Evolutionary conservation across 495 filamentous ascomycete species (phyloP), one percentile per base, ranked within the genome.

Genomic region (Aeminium ludgeri): DNA sequence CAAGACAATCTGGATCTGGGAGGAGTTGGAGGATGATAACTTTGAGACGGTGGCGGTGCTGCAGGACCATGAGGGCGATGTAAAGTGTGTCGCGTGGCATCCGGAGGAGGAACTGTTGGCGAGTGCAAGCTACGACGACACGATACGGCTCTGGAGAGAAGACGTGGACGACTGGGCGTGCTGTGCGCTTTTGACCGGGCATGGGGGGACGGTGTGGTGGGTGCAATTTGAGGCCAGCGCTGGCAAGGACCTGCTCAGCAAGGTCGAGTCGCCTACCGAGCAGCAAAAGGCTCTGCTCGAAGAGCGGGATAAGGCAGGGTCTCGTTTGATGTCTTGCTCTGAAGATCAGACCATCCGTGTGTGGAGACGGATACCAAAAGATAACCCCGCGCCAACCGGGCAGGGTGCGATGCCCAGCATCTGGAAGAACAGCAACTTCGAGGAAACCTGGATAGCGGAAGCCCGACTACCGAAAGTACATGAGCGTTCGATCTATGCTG

Each of bases 1-100:
- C 58, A 95, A 95, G 63, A 78, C 73, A 17, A 82, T 97, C n/a
- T 97, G 89, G 89, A 80, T 97, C 36, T 97, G 89, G 89, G 89
- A 97, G 59, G 86, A 94, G 55, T 68, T 96, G 2, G 81, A 74
- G 6, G 86, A 87, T 20, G 87, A 93, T 54, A 86, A 94, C 46
- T 95, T 82, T 56, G 89, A 97, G 71, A 95, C 89, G 6, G 73
- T 95, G 5, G 87, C 87, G 0, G 87, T 97, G 41, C 67, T 95
- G 59, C 79, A 77, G 59, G 89, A 96, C 59, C 89, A 97, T 54
- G 80, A 80, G 20, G 86, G 80, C 11, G 89, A 97, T 56, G 86
- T 97, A 29, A 97, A 97, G 55, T 82, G 74, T 41, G 83, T 97
- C 3, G 68, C 74, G 0, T 97, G 89, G 89, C 81, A 89, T 55